Evolutionary conservation across 805 yeast species (phyloP).

Genomic region (Lipomyces chichibuensis): DNA sequence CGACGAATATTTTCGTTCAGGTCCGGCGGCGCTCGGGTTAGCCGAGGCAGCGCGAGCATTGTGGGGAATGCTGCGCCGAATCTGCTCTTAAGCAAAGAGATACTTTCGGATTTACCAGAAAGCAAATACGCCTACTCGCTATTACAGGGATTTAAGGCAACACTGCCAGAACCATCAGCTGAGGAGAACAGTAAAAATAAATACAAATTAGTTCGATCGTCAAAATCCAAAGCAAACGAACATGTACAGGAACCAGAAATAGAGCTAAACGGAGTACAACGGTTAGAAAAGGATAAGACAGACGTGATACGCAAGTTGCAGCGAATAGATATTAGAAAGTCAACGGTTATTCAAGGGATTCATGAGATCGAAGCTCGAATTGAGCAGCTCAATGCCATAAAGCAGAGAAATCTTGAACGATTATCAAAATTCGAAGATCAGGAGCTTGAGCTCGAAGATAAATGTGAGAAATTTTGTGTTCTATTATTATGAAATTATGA

Average conservation of each 20-base stretch:
- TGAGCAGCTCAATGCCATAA: conserved; percentile 19
- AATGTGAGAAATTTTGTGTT: conserved; percentile 15
- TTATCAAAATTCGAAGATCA: conserved; percentile 30
- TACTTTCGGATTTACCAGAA: conserved; percentile 58
- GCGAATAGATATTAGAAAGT: conserved; percentile 31
- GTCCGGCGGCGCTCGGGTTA: conserved; percentile 6
- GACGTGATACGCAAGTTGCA: conserved; percentile 25
- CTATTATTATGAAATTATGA: not conserved
- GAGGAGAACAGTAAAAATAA: conserved; percentile 8
- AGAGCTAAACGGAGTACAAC: conserved; percentile 28
- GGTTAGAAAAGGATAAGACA: conserved; percentile 20
- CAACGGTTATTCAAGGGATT: conserved; percentile 28
- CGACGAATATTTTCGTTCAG: conserved; percentile 45
- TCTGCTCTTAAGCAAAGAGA: conserved; percentile 57
- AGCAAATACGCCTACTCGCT: conserved; percentile 51
- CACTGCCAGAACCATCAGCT: conserved; percentile 36
- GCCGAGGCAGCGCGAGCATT: conserved; percentile 1
- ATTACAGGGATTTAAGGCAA: conserved; percentile 71
- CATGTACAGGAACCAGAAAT: conserved; percentile 8
- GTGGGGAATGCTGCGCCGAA: conserved; percentile 5
- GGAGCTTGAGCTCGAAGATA: conserved; percentile 30
- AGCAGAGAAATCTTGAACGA: conserved; percentile 19
- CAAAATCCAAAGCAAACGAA: conserved; percentile 13
- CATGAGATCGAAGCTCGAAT: conserved; percentile 31
- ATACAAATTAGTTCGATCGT: conserved; percentile 2